phyloP scores from a whole-genome alignment of 2,329 filamentous ascomycete genomes.

The Ploettnerulaceae sp. region DNA sequence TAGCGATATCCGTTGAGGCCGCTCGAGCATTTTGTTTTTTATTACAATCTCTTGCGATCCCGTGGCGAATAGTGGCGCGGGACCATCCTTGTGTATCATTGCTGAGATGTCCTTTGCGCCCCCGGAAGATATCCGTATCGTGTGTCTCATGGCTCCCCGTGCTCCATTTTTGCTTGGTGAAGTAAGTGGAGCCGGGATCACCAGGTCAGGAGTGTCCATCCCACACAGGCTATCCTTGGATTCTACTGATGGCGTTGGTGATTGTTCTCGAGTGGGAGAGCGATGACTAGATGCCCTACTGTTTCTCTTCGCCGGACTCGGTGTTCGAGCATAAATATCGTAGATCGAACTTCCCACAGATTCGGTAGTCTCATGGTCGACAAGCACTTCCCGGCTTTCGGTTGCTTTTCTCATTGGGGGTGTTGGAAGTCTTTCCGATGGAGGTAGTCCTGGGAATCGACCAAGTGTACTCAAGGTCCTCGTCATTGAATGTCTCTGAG shows the following conservation, averaged over 20 bases:
- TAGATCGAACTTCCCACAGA: constrained; percentile 20
- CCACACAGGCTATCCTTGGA: constrained; percentile 28
- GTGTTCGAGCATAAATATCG: constrained; percentile 18
- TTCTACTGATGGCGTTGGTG: constrained; percentile 17
- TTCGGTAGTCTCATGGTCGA: constrained; percentile 12
- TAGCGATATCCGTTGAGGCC: constrained; percentile 12
- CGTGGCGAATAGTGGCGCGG: constrained; percentile 8
- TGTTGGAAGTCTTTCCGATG: constrained; percentile 22
- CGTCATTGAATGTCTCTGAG: constrained; percentile 20
- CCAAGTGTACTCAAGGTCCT: constrained; percentile 23
- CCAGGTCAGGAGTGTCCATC: constrained; percentile 18
- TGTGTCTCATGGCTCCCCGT: constrained; percentile 9
- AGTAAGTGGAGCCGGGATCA: constrained; percentile 23
- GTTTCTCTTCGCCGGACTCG: constrained; percentile 20
- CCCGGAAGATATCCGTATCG: constrained; percentile 14
- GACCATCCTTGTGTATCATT: constrained; percentile 17
- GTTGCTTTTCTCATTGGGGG: constrained; percentile 16
- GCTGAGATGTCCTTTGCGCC: constrained; percentile 5
- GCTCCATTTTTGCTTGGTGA: constrained; percentile 24
- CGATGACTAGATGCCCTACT: constrained; percentile 1
- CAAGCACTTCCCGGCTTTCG: constrained; percentile 23
- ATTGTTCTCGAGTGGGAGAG: constrained; percentile 2
- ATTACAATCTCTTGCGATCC: neutral
- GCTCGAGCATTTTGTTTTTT: constrained; percentile 1
- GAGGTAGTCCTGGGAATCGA: constrained; percentile 22